Percentiles rank a stretch among this genome's conserved stretches.
These are phyloP conservation scores for Pachysandra terminalis DNA, from an alignment of 164 flowering plant species.

Conservation along the genomic window DNA sequence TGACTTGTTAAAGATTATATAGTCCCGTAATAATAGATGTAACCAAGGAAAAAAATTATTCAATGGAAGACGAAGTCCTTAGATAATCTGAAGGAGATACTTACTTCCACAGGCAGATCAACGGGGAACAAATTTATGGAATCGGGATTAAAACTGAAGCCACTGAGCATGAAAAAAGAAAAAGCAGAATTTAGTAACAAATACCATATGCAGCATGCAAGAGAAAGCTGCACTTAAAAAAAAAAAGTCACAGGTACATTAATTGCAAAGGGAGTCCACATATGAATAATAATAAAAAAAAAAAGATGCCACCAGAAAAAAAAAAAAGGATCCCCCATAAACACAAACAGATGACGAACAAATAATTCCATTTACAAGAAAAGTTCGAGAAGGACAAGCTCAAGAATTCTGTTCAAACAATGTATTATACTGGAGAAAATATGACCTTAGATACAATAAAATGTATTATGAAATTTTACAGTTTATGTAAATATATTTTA, in stretches of 20 bases:
- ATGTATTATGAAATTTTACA: neutral
- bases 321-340: no score
- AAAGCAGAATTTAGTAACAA: neutral
- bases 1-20: neutral
- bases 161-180: constrained; percentile 19
- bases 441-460: neutral
- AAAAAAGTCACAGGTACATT: no score
- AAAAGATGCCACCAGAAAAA: no score
- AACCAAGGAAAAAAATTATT: neutral
- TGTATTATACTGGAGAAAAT: neutral
- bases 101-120: constrained; percentile 44
- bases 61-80: neutral
- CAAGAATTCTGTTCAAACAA: neutral
- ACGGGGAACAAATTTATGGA: constrained; percentile 51
- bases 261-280: no score
- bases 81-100: constrained; percentile 11
- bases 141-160: constrained; percentile 43
- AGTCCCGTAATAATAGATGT: neutral
- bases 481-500: no score
- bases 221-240: neutral
- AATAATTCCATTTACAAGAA: no score
- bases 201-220: constrained; percentile 4
- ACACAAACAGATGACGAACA: no score
- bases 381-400: no score
- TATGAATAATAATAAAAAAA: no score